Evolutionary conservation across 2,329 filamentous ascomycete genomes (phyloP), one percentile per base, ranked within the genome.

Genomic region (Grosmannia clavigera): DNA sequence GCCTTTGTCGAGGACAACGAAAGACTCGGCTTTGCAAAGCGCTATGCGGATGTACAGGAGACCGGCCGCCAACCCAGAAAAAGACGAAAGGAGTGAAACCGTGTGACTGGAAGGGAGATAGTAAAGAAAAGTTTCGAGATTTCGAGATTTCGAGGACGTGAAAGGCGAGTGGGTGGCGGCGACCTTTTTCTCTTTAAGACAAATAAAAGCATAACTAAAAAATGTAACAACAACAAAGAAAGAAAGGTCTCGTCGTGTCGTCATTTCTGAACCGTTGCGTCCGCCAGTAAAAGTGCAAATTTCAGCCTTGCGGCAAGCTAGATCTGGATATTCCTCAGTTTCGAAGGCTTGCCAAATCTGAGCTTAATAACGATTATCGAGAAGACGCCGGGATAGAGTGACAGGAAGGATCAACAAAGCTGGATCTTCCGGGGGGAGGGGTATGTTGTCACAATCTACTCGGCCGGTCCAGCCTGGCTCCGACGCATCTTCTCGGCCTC

Each of bases 401-500:
- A 60, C 11, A 25, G 22, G 12, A 29, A 51, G n/a, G 25, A 40
- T 52, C 46, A n/a, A 5, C 22, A 33, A 33, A 7, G 16, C 10
- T 27, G 25, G 14, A 25, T 16, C 43, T 56, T 40, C 50, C 5
- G 25, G 25, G n/a, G 46, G 33, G 9, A 27, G 46, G n/a, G 12
- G 16, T 46, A 40, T 19, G 19, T 51, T 7, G 68, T 66, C 64
- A 62, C 56, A 35, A 56, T 60, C 67, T 83, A 83, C 71, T 83
- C 81, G 58, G 76, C 70, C 67, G 79, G 78, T 60, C 61, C 64
- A 11, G 85, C 82, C 76, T 95, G 88, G 79, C 90, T 95, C 72
- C 94, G 90, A 69, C 94, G 90, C 85, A 95, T 95, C 83, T 99
- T 99, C 80, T 99, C 94, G 19, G 92, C 92, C 78, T 99, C 94